A percentile compares a stretch with the other conserved stretches of the same genome.
Conservation (phyloP, 2,329 filamentous ascomycete genomes). For the Teratosphaeria epicoccoides region DNA sequence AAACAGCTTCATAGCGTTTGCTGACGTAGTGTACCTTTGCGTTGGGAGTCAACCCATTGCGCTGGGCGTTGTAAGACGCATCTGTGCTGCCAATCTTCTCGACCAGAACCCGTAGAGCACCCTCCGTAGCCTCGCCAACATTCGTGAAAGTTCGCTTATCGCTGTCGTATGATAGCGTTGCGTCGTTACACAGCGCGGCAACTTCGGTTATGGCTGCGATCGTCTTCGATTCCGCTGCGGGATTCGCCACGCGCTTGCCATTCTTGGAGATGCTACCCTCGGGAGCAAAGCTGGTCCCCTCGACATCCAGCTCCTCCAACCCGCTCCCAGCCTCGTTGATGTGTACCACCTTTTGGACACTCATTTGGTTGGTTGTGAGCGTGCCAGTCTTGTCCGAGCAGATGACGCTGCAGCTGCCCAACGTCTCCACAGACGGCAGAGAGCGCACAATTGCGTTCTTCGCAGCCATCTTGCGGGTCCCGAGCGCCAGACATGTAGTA, state of each 20-base stretch:
- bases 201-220: conserved; percentile 66
- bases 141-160: conserved; percentile 65
- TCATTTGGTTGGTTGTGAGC: conserved; percentile 98
- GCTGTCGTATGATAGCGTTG: conserved; percentile 69
- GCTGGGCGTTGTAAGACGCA: conserved; percentile 44
- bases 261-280: conserved; percentile 58
- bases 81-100: conserved; percentile 90
- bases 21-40: conserved; percentile 72
- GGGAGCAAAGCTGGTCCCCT: conserved; percentile 86
- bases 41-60: conserved; percentile 37
- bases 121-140: conserved; percentile 91
- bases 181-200: conserved; percentile 75
- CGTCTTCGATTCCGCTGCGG: conserved; percentile 62
- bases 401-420: conserved; percentile 98
- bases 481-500: conserved; percentile 92
- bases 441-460: conserved; percentile 97
- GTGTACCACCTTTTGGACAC: conserved; percentile 84
- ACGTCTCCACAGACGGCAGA: conserved; percentile 89
- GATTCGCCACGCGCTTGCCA: conserved; percentile 57
- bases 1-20: conserved; percentile 67
- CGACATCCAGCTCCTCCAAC: conserved; percentile 76
- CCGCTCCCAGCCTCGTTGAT: conserved; percentile 62
- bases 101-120: conserved; percentile 75
- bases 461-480: conserved; percentile 95
- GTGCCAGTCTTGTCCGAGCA: conserved; percentile 99